These are phyloP conservation scores for Cenchrus americanus DNA, from an alignment of 176 grass and related monocot species.

Conservation along the genomic window DNA sequence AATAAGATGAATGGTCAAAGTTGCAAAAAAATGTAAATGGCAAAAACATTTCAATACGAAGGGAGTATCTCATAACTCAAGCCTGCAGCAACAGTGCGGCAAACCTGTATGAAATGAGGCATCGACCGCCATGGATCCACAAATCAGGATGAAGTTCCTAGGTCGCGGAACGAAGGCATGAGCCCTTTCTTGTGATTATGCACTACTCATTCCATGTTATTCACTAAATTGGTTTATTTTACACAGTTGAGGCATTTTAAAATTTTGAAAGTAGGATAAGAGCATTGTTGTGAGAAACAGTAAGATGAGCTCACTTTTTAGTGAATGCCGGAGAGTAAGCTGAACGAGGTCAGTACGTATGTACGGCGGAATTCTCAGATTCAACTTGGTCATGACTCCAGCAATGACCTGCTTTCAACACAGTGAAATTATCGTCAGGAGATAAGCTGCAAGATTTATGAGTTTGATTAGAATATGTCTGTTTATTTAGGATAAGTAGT, in stretches of 20 bases:
- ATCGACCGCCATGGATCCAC: not conserved
- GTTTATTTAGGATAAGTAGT: not conserved
- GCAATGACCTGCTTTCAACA: constrained; percentile 69
- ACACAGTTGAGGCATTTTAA: constrained; percentile 6
- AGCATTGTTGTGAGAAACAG: constrained; percentile 15
- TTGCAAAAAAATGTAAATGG: too few species aligned
- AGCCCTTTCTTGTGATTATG: not conserved
- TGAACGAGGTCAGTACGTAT: constrained; percentile 81
- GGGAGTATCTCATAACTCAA: too few species aligned
- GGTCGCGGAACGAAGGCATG: not conserved
- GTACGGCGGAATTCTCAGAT: constrained; percentile 79
- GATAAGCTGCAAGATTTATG: not conserved
- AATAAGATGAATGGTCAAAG: too few species aligned
- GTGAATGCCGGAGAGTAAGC: constrained; percentile 69
- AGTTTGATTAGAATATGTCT: too few species aligned
- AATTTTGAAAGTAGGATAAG: not conserved
- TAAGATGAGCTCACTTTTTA: constrained; percentile 70
- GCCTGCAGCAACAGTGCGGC: too few species aligned
- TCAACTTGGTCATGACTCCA: constrained; percentile 73
- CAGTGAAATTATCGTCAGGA: constrained; percentile 1
- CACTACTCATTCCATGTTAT: not conserved
- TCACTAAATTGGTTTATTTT: not conserved
- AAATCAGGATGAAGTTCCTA: not conserved
- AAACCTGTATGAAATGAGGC: too few species aligned
- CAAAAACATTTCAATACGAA: too few species aligned